Evolutionary conservation across 2,329 filamentous ascomycete genomes (phyloP), one percentile per base, ranked within the genome.

Genomic region (Reticulascus tulasneorum): DNA sequence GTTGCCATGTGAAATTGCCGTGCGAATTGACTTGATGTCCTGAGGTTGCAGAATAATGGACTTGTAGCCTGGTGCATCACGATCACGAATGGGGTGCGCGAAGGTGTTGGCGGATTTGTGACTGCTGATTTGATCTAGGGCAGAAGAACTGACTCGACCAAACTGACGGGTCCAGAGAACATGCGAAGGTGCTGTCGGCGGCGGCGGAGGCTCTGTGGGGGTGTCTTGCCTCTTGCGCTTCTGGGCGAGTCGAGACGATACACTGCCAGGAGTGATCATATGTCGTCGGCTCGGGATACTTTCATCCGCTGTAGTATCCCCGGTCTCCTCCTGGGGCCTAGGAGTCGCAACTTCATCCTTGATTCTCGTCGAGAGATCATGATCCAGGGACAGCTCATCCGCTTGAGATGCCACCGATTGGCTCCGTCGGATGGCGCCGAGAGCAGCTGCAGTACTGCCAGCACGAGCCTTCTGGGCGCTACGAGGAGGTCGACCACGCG

Each of bases 51-150:
- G 71, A 25, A 91, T 82, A 34, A 89, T 75, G 45, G 79, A 77
- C 43, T 75, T 78, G 53, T 91, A 91, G 6, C 84, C 84, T 1
- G 85, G 85, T 0, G 85, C 86, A 49, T 87, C 82, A 23, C 76
- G 76, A 46, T 88, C 83, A 9, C 84, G 82, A 31, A 91, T 73
- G 2, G 83, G 81, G 36, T 82, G 81, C 19, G 83, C 81, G 53
- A 91, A 91, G 60, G 87, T 86, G 47, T 86, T 87, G 29, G 84
- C 86, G 48, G 85, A 78, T 22, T 84, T 82, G 55, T 90, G 85
- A 35, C 80, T 84, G 17, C 79, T 77, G 40, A 90, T 85, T 49
- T 87, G 81, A 53, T 89, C 85, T 45, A 90, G 70, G 10, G 86
- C 80, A 5, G 82, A 82, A 5, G 75, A 76, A 21, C 81, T 83